Evolutionary conservation across 176 grass and related monocot genomes (phyloP), one percentile per base, ranked within the genome.

Genomic region (maize (Zea mays)): DNA sequence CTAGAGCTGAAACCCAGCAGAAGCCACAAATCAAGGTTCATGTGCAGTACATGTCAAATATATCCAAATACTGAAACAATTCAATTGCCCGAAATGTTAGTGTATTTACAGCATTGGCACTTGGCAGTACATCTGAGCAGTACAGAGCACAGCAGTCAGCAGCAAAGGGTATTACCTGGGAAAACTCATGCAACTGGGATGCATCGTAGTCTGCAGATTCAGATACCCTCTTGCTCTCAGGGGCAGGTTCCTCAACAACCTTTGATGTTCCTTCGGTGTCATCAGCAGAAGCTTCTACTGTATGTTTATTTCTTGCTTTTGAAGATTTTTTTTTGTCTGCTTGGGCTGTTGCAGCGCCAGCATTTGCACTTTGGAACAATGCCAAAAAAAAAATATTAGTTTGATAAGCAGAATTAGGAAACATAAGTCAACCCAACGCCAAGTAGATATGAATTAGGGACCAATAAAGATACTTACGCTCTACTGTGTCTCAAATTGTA

Each of bases 221-320:
- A 54, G 83, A 88, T 20, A 54, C 75, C 54, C 33, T 71, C 65
- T 79, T 82, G 68, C 70, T 79, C 75, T 67, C 72, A 14, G 13
- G 63, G 40, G 49, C 74, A 86, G 73, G 81, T 84, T 85, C 87
- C 48, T 71, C 69, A 5, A 49, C 74, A 12, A 14, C 42, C 70
- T 88, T 92, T 27, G 90, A 99, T 17, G 87, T 94, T 72, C 87
- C 89, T 89, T 99, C 87, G n/a, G 80, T 87, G 60, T 76, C 91
- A 74, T 85, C 76, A 54, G 57, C 76, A 7, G 36, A 46, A 72
- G 75, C 74, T 52, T 81, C 63, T 78, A 60, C 36, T 20, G 17
- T 65, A 66, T 81, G 85, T 70, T 83, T 78, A 68, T 15, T 81
- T 65, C 56, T 78, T 63, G 58, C 72, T 62, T 92, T 92, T 6